Evolutionary conservation across 78 protist species (phyloP), one percentile per base, ranked within the genome.

Genomic region (Guillardia theta): DNA sequence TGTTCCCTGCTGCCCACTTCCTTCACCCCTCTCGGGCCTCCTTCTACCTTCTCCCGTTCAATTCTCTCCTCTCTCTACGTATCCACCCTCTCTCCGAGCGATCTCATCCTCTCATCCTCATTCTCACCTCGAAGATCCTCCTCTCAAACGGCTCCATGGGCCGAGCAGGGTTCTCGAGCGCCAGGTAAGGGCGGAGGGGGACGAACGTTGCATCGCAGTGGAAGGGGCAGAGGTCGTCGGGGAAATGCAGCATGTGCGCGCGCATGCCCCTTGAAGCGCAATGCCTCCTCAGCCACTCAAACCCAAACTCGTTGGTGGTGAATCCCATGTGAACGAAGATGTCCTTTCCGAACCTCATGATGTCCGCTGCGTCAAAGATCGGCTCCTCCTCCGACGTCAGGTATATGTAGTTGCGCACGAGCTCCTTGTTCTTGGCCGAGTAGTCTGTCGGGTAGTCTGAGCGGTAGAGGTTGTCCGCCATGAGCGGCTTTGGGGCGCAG

Each of bases 281-380:
- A 18, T 92, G 80, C 53, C 94, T 46, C n/a, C 39, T 41, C n/a
- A 92, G 76, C 94, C 94, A 92, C 33, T 92, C 88, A 78, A 92
- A 43, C 47, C 94, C 62, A 18, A 12, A 21, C 46, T 6, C 9
- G 64, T 92, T 92, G 8, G 94, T 58, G 78, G 53, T 53, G 80
- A 45, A 10, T 27, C 47, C 6, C 39, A 47, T 30, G 47, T 92
- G 94, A 10, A n/a, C n/a, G 87, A 92, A 92, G 33, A 92, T 18
- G 64, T 92, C 94, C 94, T 19, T 39, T 24, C 94, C 94, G 39
- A 54, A 15, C 41, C 94, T 70, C 58, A 50, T 54, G 94, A 92
- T 45, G 27, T 92, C 94, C 18, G 94, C 94, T 3, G 94, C 94
- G 76, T 92, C 94, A 27, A 92, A 92, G 9, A 64, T n/a, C 21